Evolutionary conservation across 2,329 filamentous ascomycete genomes (phyloP), one percentile per base, ranked within the genome.

Genomic region (Diaporthe citrichinensis): DNA sequence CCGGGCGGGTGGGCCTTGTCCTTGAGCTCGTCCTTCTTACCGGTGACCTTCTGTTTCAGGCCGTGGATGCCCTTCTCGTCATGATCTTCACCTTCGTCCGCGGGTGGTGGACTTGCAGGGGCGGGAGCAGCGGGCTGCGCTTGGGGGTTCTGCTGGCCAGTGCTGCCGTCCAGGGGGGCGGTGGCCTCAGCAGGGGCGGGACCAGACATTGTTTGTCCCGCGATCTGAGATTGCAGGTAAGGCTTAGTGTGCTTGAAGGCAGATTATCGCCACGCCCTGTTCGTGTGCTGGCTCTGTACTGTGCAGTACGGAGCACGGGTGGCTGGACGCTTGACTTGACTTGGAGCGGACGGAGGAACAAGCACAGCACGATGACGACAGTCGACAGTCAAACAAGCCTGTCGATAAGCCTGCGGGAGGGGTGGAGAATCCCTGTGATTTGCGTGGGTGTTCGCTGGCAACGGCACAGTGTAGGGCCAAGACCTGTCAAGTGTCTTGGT

Each of bases 1-100:
- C 95, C 95, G 0, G 93, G 90, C 0, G 94, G 94, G 44, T 88
- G 84, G 5, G 83, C 78, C 75, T 84, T 85, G 53, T 79, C 81
- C 80, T 85, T 87, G 20, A 84, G 72, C 73, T 84, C 84, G 62
- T 85, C 78, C 75, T 84, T 85, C 58, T 83, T 81, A 31, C 83
- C 80, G 49, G 81, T 81, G 71, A 85, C 75, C 74, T 83, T 83
- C 6, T 79, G 78, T 75, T 84, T 85, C 57, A 86, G 68, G 25
- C 79, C 72, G 46, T 78, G 76, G 62, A 81, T 4, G 44, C 76
- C 76, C 39, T 51, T 55, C 6, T 49, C 17, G 5, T 46, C 39
- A 10, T 67, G 71, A 4, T 71, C 68, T 0, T 36, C 49, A 20
- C 41, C 68, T 0, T 62, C 46, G 4, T 65, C 57, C 0, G 39